Conservation (phyloP, 164 flowering plant genomes). For the Macadamia integrifolia region DNA sequence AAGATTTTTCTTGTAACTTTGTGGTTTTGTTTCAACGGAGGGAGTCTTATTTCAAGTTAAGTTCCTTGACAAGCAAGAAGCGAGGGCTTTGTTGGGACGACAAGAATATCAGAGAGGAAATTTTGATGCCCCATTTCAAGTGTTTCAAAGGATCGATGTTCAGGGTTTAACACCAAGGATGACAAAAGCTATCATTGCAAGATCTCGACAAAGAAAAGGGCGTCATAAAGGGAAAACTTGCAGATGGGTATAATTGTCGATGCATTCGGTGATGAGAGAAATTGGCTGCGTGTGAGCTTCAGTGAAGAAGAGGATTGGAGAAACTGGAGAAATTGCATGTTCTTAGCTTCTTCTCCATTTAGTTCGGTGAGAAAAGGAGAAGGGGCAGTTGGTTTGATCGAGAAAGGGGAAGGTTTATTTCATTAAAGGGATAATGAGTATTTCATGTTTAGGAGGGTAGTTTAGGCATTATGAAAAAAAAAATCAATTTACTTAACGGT, state of each 20-base stretch:
- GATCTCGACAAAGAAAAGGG: conserved; percentile 43
- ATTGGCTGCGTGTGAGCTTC: too few species aligned
- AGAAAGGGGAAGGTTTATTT: too few species aligned
- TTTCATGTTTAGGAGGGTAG: too few species aligned
- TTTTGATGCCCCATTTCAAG: conserved; percentile 88
- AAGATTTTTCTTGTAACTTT: neutral
- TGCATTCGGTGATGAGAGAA: conserved; percentile 67
- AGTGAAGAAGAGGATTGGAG: too few species aligned
- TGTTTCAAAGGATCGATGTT: conserved; percentile 88
- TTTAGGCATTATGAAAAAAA: too few species aligned
- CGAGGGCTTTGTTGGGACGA: conserved; percentile 87
- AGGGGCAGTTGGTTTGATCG: too few species aligned
- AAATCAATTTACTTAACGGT: too few species aligned
- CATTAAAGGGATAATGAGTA: too few species aligned
- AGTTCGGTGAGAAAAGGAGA: too few species aligned
- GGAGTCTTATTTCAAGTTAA: conserved; percentile 1
- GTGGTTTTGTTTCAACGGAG: neutral
- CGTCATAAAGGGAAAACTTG: conserved; percentile 45
- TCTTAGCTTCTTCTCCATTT: too few species aligned
- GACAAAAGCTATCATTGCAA: conserved; percentile 60
- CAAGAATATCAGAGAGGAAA: conserved; percentile 81
- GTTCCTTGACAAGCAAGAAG: conserved; percentile 54
- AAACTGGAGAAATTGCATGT: too few species aligned
- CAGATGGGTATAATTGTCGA: conserved; percentile 57
- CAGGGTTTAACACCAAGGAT: conserved; percentile 57